phyloP scores from a whole-genome alignment of 495 filamentous ascomycete genomes.

The Hypoxylon subgilvum region DNA sequence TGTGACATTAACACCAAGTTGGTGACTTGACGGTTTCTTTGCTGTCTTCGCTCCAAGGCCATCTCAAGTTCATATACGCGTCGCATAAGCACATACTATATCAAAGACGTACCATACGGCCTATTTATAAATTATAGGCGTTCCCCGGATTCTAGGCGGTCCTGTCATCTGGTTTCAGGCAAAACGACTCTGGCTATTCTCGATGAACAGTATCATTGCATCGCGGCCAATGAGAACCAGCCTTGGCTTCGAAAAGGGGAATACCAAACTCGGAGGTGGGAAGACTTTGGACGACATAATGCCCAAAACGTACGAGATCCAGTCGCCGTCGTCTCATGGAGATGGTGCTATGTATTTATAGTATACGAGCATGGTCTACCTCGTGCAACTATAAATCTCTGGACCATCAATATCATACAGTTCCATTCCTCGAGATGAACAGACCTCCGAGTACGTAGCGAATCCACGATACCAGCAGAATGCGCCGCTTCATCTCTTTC shows the following conservation, averaged over 20 bases:
- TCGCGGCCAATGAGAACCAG: not conserved
- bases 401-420: too few species aligned
- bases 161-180: constrained; percentile 1
- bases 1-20: too few species aligned
- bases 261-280: not conserved
- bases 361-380: too few species aligned
- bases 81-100: too few species aligned
- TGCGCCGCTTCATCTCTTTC: not conserved
- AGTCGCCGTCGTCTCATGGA: not conserved
- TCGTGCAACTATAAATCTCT: too few species aligned
- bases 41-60: too few species aligned
- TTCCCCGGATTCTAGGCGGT: constrained; percentile 4
- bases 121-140: constrained; percentile 19
- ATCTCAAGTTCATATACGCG: too few species aligned
- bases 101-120: not conserved
- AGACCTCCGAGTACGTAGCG: too few species aligned
- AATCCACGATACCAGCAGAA: constrained; percentile 1
- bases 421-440: too few species aligned
- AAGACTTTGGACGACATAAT: not conserved
- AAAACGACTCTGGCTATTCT: constrained; percentile 6
- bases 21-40: too few species aligned
- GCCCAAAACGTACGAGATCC: not conserved
- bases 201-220: not conserved
- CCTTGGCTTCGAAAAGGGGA: constrained; percentile 5
- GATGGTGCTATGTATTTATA: too few species aligned